Conservation (phyloP, 768 basidiomycete species). For the Psilocybe azurescens region DNA sequence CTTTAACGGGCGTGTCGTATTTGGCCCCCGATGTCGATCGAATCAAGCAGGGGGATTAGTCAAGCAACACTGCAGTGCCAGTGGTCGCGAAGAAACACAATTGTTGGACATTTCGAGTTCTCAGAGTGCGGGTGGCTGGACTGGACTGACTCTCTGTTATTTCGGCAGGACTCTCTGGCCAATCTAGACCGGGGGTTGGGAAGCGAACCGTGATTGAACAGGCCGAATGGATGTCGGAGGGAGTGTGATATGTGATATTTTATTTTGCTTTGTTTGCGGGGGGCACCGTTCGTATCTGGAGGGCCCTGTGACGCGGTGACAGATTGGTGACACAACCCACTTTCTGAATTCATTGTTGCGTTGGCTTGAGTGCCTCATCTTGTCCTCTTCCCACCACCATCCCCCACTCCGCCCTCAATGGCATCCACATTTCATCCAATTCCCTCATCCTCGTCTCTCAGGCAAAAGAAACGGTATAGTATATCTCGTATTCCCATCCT, state of each 20-base stretch:
- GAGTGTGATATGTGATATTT: neutral
- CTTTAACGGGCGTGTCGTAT: conserved; percentile 21
- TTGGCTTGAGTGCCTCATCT: conserved; percentile 42
- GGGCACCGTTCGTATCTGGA: conserved; percentile 19
- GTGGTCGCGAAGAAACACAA: no score
- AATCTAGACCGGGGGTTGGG: neutral
- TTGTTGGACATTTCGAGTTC: neutral
- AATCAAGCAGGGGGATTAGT: conserved; percentile 19
- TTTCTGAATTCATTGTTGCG: conserved; percentile 45
- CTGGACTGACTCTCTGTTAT: neutral
- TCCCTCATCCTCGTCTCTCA: conserved; percentile 26
- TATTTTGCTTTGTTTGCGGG: conserved; percentile 23
- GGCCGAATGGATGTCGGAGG: conserved; percentile 19
- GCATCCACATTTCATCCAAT: conserved; percentile 25
- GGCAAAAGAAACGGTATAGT: conserved; percentile 41
- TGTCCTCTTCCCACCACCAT: conserved; percentile 53
- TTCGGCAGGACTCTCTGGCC: neutral
- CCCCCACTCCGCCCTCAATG: conserved; percentile 28
- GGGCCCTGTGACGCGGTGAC: conserved; percentile 31
- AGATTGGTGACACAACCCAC: conserved; percentile 32
- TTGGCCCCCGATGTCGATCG: conserved; percentile 7
- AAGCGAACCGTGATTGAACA: conserved; percentile 4
- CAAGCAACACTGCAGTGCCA: conserved; percentile 5
- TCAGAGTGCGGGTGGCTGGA: neutral
- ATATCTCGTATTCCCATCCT: conserved; percentile 16